Conservation (phyloP, 352 stramenopile species). For the Plasmopara halstedii region DNA sequence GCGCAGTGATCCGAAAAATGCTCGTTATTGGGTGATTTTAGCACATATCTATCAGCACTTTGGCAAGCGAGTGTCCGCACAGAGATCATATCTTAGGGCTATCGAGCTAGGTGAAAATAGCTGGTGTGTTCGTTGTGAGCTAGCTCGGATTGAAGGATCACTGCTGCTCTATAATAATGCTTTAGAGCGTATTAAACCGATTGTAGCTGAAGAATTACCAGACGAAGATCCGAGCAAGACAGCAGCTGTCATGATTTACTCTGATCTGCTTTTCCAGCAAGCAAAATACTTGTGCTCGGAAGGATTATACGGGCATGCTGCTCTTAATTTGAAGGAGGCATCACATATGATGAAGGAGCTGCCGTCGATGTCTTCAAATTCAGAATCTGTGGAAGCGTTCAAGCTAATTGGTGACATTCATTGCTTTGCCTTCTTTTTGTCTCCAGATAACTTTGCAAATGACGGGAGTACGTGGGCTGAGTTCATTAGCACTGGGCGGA, state of each 20-base stretch:
- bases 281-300: conserved; percentile 68
- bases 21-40: conserved; percentile 61
- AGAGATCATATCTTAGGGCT: conserved; percentile 71
- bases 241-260: conserved; percentile 50
- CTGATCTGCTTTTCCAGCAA: conserved; percentile 68
- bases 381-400: conserved; percentile 29
- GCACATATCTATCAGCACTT: conserved; percentile 80
- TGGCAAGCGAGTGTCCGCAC: conserved; percentile 64
- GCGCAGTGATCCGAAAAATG: conserved; percentile 58
- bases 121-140: conserved; percentile 67
- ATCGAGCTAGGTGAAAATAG: conserved; percentile 59
- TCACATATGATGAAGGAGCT: conserved; percentile 40
- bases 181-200: conserved; percentile 42
- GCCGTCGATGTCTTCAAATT: conserved; percentile 17
- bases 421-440: conserved; percentile 78
- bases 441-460: conserved; percentile 47
- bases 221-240: conserved; percentile 17
- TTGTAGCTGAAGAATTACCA: conserved; percentile 21
- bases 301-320: conserved; percentile 62
- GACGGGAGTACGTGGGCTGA: conserved; percentile 39
- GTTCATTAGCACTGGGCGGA: conserved; percentile 47
- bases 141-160: conserved; percentile 71
- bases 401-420: conserved; percentile 80
- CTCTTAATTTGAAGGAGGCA: conserved; percentile 51
- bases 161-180: conserved; percentile 68